Percentiles rank a stretch among this genome's conserved stretches.
Conservation (phyloP, 2,329 filamentous ascomycete species). For the Clonostachys byssicola region DNA sequence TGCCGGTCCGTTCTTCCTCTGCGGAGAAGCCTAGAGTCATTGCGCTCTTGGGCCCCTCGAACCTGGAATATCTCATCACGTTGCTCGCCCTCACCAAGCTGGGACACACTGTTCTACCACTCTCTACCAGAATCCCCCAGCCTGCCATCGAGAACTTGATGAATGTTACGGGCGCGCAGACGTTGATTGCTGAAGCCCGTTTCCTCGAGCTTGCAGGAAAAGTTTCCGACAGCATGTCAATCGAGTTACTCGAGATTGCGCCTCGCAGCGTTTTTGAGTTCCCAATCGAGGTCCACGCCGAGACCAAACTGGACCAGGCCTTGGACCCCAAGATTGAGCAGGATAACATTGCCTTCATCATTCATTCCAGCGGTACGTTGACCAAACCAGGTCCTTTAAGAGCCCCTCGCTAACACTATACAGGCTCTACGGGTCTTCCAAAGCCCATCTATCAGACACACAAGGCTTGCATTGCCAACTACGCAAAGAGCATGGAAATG, state of each 20-base stretch:
- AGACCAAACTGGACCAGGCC: slow-evolving; percentile 11
- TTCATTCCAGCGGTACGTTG: slow-evolving; percentile 20
- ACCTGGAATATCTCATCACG: slow-evolving; percentile 49
- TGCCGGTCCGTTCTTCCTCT: slow-evolving; percentile 12
- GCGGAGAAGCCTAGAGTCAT: slow-evolving; percentile 27
- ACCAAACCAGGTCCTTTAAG: slow-evolving; percentile 4
- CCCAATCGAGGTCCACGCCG: slow-evolving; percentile 1
- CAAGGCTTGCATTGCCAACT: slow-evolving; percentile 41
- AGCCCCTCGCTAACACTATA: neutral
- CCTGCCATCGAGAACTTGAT: slow-evolving; percentile 22
- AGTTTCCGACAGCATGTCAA: slow-evolving; percentile 8
- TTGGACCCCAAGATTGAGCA: slow-evolving; percentile 7
- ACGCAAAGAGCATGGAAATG: slow-evolving; percentile 28
- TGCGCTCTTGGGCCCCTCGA: slow-evolving; percentile 46
- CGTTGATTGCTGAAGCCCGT: slow-evolving; percentile 15
- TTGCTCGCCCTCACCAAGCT: slow-evolving; percentile 49
- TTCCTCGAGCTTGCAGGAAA: slow-evolving; percentile 11
- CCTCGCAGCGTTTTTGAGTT: slow-evolving; percentile 15
- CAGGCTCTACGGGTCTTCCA: slow-evolving; percentile 57
- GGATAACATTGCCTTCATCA: slow-evolving; percentile 18
- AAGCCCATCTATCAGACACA: slow-evolving; percentile 59
- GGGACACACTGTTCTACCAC: slow-evolving; percentile 41
- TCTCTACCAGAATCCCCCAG: slow-evolving; percentile 26
- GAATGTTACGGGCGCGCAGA: slow-evolving; percentile 13
- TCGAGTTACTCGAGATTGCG: slow-evolving; percentile 17